A percentile compares a stretch with the other conserved stretches of the same genome.
These are phyloP conservation scores for Clausena lansium DNA, from an alignment of 345 rosid species.

Conservation along the genomic window DNA sequence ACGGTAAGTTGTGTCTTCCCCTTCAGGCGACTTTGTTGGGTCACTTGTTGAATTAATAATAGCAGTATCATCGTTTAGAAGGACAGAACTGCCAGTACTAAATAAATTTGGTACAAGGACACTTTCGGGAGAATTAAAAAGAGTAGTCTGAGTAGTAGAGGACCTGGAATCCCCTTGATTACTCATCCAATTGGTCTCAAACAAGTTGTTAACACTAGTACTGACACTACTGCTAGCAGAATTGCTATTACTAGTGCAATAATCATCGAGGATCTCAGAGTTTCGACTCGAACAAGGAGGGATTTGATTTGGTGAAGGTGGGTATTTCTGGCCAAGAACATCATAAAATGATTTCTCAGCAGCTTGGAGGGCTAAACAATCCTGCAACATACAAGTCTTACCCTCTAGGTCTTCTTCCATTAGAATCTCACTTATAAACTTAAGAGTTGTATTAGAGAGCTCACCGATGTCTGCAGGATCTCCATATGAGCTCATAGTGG, in stretches of 20 bases:
- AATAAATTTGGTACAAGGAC: conserved; percentile 21
- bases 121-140: conserved; percentile 18
- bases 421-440: conserved; percentile 52
- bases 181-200: conserved; percentile 3
- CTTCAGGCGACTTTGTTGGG: background rate
- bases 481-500: conserved; percentile 11
- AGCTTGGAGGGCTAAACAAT: conserved; percentile 56
- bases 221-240: conserved; percentile 9
- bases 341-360: conserved; percentile 55
- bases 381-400: conserved; percentile 55
- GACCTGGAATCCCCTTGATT: conserved; percentile 10
- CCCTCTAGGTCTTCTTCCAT: conserved; percentile 64
- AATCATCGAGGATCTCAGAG: conserved; percentile 9
- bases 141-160: background rate
- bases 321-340: conserved; percentile 42
- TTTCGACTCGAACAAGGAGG: conserved; percentile 5
- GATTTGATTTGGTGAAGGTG: conserved; percentile 20
- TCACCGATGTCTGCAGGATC: conserved; percentile 11
- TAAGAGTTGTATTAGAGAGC: conserved; percentile 31
- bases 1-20: conserved; percentile 5
- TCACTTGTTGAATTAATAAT: background rate
- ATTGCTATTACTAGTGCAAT: conserved; percentile 6
- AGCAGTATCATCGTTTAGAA: background rate
- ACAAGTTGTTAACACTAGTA: conserved; percentile 1
- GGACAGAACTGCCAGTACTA: background rate